These are phyloP conservation scores for Coelastrella sp. DNA, from an alignment of 139 green algal species.

Conservation along the genomic window DNA sequence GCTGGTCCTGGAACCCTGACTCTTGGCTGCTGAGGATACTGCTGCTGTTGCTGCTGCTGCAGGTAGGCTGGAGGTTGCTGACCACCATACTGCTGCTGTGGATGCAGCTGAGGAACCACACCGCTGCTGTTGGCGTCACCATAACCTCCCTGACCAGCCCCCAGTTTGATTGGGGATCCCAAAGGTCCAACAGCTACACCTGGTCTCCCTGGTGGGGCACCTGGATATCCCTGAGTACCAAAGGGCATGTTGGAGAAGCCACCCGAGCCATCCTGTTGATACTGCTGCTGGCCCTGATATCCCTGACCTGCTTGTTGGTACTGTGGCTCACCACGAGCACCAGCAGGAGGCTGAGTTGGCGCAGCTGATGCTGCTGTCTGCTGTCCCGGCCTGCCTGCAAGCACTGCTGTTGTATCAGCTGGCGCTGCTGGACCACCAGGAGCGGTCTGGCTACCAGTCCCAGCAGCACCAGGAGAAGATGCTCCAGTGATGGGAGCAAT, in stretches of 20 bases:
- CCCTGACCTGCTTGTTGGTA: not conserved
- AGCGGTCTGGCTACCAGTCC: not conserved
- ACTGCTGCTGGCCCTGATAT: not conserved
- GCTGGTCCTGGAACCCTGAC: not conserved
- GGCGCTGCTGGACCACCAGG: not conserved
- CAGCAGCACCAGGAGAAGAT: not conserved
- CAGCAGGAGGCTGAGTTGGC: not conserved
- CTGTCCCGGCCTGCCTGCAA: slow-evolving; percentile 24
- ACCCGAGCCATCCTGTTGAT: slow-evolving; percentile 31
- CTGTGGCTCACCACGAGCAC: not conserved
- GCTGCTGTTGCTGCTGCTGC: slow-evolving; percentile 2
- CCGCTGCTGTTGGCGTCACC: not conserved
- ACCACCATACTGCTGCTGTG: not conserved
- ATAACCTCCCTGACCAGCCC: slow-evolving; percentile 10
- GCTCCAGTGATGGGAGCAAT: not conserved
- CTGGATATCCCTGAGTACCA: not conserved
- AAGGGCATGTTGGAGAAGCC: not conserved
- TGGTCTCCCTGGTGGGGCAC: not conserved
- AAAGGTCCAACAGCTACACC: not conserved
- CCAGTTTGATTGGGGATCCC: slow-evolving; percentile 17
- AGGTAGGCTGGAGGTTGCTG: slow-evolving; percentile 22
- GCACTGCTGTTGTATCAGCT: not conserved
- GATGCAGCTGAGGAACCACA: not conserved
- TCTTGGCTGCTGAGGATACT: slow-evolving; percentile 35
- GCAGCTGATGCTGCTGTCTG: slow-evolving; percentile 18